Evolutionary conservation across 352 stramenopile genomes (phyloP).

Genomic region (Globisporangium perplexum): DNA sequence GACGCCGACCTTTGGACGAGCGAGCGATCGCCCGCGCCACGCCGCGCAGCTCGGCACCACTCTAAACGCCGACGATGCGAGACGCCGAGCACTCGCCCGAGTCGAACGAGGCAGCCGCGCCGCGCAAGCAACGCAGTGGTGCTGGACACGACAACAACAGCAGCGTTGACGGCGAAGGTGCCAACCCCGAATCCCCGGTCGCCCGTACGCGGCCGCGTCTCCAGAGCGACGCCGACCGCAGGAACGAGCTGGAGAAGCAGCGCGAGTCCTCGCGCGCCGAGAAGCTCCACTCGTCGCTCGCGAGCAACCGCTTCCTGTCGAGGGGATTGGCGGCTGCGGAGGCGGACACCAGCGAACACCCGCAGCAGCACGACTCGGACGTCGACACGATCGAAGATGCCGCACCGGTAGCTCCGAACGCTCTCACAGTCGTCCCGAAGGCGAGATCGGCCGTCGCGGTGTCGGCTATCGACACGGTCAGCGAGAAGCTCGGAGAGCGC

Average conservation of each 20-base stretch:
- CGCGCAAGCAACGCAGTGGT: background rate
- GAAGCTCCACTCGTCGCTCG: constrained; percentile 15
- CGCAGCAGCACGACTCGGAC: constrained; percentile 1
- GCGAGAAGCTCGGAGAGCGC: background rate
- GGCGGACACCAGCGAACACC: background rate
- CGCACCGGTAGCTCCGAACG: background rate
- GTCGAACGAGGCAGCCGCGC: background rate
- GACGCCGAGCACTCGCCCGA: constrained; percentile 1
- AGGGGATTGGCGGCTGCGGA: background rate
- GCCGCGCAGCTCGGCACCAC: no score
- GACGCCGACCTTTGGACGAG: background rate
- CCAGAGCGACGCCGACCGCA: constrained; percentile 29
- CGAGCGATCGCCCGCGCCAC: no score
- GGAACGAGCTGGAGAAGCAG: constrained; percentile 32
- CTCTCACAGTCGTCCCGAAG: constrained; percentile 13
- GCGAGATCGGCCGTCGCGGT: constrained; percentile 11
- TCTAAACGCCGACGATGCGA: no score
- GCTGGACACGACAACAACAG: background rate
- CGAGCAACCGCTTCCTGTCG: constrained; percentile 50
- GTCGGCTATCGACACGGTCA: background rate
- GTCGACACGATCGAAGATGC: background rate
- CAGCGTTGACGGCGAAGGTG: background rate
- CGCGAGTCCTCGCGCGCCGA: constrained; percentile 19
- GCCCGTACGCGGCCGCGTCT: constrained; percentile 6
- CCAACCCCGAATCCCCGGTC: background rate